A percentile compares a stretch with the other conserved stretches of the same genome.
These are phyloP conservation scores for Monilinia polystroma DNA, from an alignment of 2,329 filamentous ascomycete genomes.

Conservation along the genomic window DNA sequence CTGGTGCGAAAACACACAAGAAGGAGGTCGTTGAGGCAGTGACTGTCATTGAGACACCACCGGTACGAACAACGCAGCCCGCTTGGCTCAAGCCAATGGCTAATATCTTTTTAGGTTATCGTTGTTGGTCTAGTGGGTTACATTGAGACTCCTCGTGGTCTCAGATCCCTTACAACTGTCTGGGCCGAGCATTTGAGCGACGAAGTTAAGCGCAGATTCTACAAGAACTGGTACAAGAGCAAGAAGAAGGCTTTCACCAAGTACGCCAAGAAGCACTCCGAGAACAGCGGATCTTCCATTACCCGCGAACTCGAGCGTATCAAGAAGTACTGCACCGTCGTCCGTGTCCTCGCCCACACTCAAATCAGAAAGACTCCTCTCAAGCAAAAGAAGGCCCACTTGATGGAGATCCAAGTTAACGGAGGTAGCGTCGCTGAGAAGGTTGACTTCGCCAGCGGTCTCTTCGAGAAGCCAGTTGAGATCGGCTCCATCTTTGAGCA, in stretches of 20 bases:
- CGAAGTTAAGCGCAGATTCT: constrained; percentile 99
- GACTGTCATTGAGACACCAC: constrained; percentile 87
- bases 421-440: constrained; percentile 94
- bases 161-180: constrained; percentile 98
- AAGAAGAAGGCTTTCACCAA: constrained; percentile 99
- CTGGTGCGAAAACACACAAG: constrained; percentile 99
- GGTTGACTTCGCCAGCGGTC: constrained; percentile 89
- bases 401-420: constrained; percentile 99
- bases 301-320: constrained; percentile 98
- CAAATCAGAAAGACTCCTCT: constrained; percentile 99
- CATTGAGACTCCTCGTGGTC: constrained; percentile 99
- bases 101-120: constrained; percentile 85
- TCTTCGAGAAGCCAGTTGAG: constrained; percentile 98
- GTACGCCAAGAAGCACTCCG: constrained; percentile 99
- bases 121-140: constrained; percentile 99
- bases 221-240: constrained; percentile 99
- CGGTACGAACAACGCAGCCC: constrained; percentile 87
- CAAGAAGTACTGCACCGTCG: constrained; percentile 99
- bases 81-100: constrained; percentile 71
- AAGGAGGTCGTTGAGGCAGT: constrained; percentile 92
- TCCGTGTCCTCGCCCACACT: constrained; percentile 98
- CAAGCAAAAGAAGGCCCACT: constrained; percentile 99
- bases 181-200: constrained; percentile 99
- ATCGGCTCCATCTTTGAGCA: constrained; percentile 96
- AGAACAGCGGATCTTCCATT: constrained; percentile 85